Base-by-base conservation (phyloP, 1,284 basidiomycete genomes). In the Dichomitus squalens region DNA sequence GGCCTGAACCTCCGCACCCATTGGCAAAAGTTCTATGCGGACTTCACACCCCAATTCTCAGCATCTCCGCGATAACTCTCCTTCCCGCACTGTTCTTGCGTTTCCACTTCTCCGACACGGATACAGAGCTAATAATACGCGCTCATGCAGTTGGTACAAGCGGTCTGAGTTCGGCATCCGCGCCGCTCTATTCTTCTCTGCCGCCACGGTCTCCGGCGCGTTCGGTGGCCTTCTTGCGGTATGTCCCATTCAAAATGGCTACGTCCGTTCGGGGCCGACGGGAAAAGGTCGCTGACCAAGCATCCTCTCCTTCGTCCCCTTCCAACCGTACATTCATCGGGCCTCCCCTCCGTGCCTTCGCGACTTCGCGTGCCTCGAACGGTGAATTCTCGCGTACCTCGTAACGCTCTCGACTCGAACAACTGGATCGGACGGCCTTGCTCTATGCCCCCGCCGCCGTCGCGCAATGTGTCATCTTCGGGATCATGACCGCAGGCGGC, bases 171-270 rank as follows among this genome's bases (percentile, higher is more conserved):
- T 87, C 55, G 88, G 86, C 53, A 75, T 83, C 46, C 71, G 84
- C 25, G 81, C 85, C 11, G 87, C 88, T 2, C 69, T 90, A 20
- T 91, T 91, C 74, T 90, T 91, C 75, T 87, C 87, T 0, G 87
- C 87, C 7, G 87, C 87, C 0, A 88, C 85, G 3, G 79, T 88
- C 1, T 85, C 87, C 3, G 88, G 88, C 18, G 87, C 87, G 18
- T 89, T 90, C 61, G 86, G 87, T 53, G 85, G 85, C 39, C 72
- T 88, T 23, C 79, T 89, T 48, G 86, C 85, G 39, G 86, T 87
- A 69, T 59, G 80, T 67, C 8, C 27, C 12, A 31, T 29, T n/a
- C 20, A 23, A 3, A n/a, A 21, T 49, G 21, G 16, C 14, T 18
- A n/a, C 14, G 3, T 35, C 40, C 31, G 21, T 21, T 52, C 52